phyloP scores from a whole-genome alignment of 108 stramenopile genomes.

The Fragilaria crotonensis region DNA sequence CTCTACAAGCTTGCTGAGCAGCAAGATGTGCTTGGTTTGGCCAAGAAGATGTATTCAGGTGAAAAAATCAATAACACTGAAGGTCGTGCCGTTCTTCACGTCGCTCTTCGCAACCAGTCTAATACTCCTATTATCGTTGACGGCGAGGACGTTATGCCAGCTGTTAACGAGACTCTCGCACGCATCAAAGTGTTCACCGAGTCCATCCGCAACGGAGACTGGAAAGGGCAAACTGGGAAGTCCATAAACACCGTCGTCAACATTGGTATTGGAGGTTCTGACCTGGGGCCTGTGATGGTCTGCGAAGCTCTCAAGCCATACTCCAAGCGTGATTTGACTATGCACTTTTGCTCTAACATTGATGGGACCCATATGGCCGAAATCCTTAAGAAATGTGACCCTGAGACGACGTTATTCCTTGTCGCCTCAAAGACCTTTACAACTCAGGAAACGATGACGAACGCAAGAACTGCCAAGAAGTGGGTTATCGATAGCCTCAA shows the following conservation, averaged over 20 bases:
- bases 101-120: constrained; percentile 70
- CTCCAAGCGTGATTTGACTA: constrained; percentile 70
- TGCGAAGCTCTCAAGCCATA: constrained; percentile 90
- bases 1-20: constrained; percentile 78
- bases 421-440: constrained; percentile 97
- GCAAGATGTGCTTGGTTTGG: constrained; percentile 67
- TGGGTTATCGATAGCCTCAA: constrained; percentile 78
- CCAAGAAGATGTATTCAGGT: constrained; percentile 82
- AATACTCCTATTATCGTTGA: constrained; percentile 79
- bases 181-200: constrained; percentile 84
- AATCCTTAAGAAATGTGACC: constrained; percentile 78
- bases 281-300: constrained; percentile 96
- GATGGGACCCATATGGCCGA: constrained; percentile 94
- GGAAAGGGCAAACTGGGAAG: constrained; percentile 93
- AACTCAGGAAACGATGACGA: constrained; percentile 98
- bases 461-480: constrained; percentile 87
- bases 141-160: constrained; percentile 88
- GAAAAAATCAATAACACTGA: constrained; percentile 88
- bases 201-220: constrained; percentile 73
- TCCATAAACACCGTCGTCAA: constrained; percentile 82
- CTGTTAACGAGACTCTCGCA: constrained; percentile 75
- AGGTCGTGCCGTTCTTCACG: constrained; percentile 71
- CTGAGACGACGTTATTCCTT: constrained; percentile 85
- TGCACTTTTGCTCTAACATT: constrained; percentile 96
- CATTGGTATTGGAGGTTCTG: constrained; percentile 94